phyloP scores from a whole-genome alignment of 176 grass and related monocot genomes.

The Olyra latifolia region DNA sequence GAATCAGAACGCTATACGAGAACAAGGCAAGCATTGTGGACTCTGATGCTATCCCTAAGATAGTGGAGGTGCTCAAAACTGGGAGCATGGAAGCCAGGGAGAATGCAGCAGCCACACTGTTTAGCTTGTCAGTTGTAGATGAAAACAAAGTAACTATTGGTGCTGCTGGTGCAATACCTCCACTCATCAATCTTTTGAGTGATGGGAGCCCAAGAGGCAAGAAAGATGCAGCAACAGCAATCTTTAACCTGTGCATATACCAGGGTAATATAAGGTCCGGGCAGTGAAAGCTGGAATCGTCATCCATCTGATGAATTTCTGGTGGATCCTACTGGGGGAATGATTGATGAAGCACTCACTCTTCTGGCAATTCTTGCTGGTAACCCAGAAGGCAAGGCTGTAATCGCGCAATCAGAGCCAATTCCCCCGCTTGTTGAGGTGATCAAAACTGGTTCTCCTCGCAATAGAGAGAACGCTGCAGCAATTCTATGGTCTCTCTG shows the following conservation, averaged over 20 bases:
- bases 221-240: conserved; percentile 95
- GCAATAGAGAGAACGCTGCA: conserved; percentile 77
- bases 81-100: conserved; percentile 97
- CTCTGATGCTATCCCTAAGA: conserved; percentile 75
- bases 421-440: conserved; percentile 62
- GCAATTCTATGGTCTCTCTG: conserved; percentile 80
- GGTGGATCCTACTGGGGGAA: conserved; percentile 67
- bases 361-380: conserved; percentile 71
- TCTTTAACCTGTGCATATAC: conserved; percentile 95
- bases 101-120: conserved; percentile 89
- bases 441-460: conserved; percentile 67
- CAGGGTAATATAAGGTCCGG: conserved; percentile 72
- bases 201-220: conserved; percentile 88
- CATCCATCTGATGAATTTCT: conserved; percentile 75
- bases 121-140: conserved; percentile 89
- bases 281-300: conserved; percentile 82
- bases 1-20: conserved; percentile 32
- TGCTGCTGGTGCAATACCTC: conserved; percentile 75
- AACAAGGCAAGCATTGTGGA: conserved; percentile 78
- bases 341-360: conserved; percentile 91
- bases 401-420: conserved; percentile 51
- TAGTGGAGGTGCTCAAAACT: conserved; percentile 79
- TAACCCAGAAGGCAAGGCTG: conserved; percentile 70
- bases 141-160: conserved; percentile 87
- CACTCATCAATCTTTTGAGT: conserved; percentile 73